Base-by-base conservation (phyloP, 176 grass and related monocot genomes). In the Oryza coarctata region DNA sequence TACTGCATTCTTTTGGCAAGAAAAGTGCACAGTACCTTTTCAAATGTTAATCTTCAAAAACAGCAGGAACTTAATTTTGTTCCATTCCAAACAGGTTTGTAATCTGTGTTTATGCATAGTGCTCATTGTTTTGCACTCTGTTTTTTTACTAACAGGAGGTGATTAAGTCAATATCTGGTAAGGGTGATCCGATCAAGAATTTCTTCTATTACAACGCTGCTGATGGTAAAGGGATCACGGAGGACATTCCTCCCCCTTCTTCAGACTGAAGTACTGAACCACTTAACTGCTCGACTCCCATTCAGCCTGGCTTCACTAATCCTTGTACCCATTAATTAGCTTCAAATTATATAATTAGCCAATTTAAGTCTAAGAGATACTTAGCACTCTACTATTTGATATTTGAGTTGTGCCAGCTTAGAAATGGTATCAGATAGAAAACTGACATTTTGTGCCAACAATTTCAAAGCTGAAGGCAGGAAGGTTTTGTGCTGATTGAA, bases 161-260 rank as follows among this genome's bases (percentile, higher is more conserved):
- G 79, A 95, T 95, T 30, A 99, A 95, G 80, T 92, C 82, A 47
- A 95, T 99, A 85, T 99, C 97, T 31, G 88, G 87, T 13, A 99
- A 99, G 71, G 96, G 93, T 28, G 91, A 93, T 66, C 89, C 96
- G 1, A 61, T 99, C 14, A 99, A 99, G 80, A 99, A 99, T 80
- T 99, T 94, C 77, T 99, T 96, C 71, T 99, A 96, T 79, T 94
- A 86, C 7, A 85, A 96, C 22, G 49, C 65, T 1, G 79, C 77
- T 41, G 97, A 99, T 12, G 97, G 97, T 55, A 99, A 88, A 90
- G 97, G 97, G 12, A 71, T 92, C 73, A 89, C 90, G 10, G 93
- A 94, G 70, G 91, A 99, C 63, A 94, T 96, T 17, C 57, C 93
- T 10, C 61, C 79, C 25, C 77, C 76, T 71, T 30, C 62, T 55